Evolutionary conservation across 305 asterid genomes (phyloP).

Genomic region (Monarda citriodora): DNA sequence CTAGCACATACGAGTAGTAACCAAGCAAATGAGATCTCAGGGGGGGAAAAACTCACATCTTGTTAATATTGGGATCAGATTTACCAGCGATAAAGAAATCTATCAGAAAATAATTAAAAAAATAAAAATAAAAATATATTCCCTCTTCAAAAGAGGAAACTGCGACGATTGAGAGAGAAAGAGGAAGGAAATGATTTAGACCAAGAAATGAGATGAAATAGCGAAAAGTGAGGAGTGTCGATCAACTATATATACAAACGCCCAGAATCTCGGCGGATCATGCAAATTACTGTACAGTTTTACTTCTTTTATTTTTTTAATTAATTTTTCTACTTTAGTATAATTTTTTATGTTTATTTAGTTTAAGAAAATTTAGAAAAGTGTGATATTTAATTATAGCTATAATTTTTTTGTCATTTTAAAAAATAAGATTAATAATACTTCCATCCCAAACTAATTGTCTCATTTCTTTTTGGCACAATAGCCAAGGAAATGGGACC

Average conservation of each 20-base stretch:
- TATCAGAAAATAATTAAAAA: slow-evolving; percentile 13
- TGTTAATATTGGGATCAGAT: slow-evolving; percentile 18
- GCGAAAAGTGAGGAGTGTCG: slow-evolving; percentile 18
- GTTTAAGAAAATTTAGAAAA: too few relatives aligned
- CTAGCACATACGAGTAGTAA: slow-evolving; percentile 21
- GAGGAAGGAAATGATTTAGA: slow-evolving; percentile 17
- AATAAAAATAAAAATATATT: slow-evolving; percentile 1
- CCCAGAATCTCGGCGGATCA: slow-evolving; percentile 19
- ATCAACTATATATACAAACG: slow-evolving; percentile 28
- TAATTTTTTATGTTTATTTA: too few relatives aligned
- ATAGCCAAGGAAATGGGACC: too few relatives aligned
- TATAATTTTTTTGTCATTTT: too few relatives aligned
- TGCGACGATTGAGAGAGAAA: slow-evolving; percentile 7
- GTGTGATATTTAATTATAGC: too few relatives aligned
- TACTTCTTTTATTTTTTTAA: neutral
- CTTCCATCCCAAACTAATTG: too few relatives aligned
- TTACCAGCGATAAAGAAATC: slow-evolving; percentile 2
- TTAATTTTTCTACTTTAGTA: too few relatives aligned
- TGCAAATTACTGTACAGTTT: slow-evolving; percentile 22
- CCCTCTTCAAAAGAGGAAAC: slow-evolving; percentile 19
- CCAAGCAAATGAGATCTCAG: slow-evolving; percentile 12
- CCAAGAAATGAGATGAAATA: slow-evolving; percentile 13
- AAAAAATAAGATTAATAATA: too few relatives aligned
- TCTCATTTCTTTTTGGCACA: too few relatives aligned
- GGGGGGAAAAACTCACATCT: slow-evolving; percentile 21